Conservation (phyloP, 2,329 filamentous ascomycete genomes). For the Ceratocystis eucalypticola region DNA sequence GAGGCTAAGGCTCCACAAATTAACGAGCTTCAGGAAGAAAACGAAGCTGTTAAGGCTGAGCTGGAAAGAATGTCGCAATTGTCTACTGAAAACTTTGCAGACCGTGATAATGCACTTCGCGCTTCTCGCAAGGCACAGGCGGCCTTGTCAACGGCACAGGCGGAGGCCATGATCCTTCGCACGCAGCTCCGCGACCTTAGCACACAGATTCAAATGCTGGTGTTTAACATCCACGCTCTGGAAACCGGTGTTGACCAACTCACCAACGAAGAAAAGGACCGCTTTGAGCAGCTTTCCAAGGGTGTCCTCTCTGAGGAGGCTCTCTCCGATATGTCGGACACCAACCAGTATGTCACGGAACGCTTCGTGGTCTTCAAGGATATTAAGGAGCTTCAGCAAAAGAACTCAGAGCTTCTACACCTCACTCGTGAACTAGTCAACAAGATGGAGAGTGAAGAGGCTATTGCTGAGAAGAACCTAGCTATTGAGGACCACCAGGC, state of each 20-base stretch:
- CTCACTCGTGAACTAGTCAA: constrained; percentile 75
- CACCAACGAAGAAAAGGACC: constrained; percentile 55
- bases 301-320: constrained; percentile 61
- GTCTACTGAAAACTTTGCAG: constrained; percentile 66
- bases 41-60: constrained; percentile 65
- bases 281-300: constrained; percentile 63
- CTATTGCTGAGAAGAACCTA: constrained; percentile 50
- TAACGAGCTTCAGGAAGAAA: constrained; percentile 69
- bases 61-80: constrained; percentile 74
- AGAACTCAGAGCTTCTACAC: constrained; percentile 73
- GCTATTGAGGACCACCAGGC: constrained; percentile 54
- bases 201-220: constrained; percentile 76
- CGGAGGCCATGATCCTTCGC: constrained; percentile 65
- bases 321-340: constrained; percentile 64
- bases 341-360: constrained; percentile 77
- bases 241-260: constrained; percentile 66
- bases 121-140: constrained; percentile 65
- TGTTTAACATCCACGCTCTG: constrained; percentile 72
- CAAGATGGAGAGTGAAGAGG: constrained; percentile 83
- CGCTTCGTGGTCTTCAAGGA: constrained; percentile 83
- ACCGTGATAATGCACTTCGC: constrained; percentile 66
- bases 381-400: constrained; percentile 68
- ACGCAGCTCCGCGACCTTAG: constrained; percentile 82
- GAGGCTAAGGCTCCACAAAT: constrained; percentile 81
- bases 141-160: constrained; percentile 48